Percentiles rank a stretch among this genome's conserved stretches.
These are phyloP conservation scores for Intubia oerlemansii DNA, from an alignment of 2,329 filamentous ascomycete species.

Conservation along the genomic window DNA sequence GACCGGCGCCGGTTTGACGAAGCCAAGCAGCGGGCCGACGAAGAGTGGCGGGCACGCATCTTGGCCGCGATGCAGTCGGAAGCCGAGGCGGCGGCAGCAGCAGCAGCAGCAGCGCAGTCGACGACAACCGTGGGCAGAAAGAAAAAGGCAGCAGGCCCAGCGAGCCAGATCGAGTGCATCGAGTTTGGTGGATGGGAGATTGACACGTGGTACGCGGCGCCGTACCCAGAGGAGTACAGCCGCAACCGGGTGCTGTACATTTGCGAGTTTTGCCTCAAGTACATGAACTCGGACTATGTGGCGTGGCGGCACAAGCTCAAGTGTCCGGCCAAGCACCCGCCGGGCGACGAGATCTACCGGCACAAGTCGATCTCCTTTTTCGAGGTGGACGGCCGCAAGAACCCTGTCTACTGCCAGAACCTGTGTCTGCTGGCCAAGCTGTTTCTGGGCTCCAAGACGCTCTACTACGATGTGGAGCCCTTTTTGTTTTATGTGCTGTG, in stretches of 20 bases:
- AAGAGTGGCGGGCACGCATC: conserved; percentile 59
- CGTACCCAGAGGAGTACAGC: conserved; percentile 96
- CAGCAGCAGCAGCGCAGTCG: conserved; percentile 11
- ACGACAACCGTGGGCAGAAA: conserved; percentile 19
- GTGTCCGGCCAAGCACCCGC: conserved; percentile 88
- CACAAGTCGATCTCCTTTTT: conserved; percentile 85
- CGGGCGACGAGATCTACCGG: conserved; percentile 93
- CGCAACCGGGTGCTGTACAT: conserved; percentile 94
- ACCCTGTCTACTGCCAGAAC: conserved; percentile 97
- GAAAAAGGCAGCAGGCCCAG: conserved; percentile 61
- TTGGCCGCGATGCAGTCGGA: conserved; percentile 41
- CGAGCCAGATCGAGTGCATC: conserved; percentile 96
- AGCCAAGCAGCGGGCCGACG: conserved; percentile 76
- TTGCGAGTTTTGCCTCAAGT: conserved; percentile 97
- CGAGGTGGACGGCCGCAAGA: conserved; percentile 90
- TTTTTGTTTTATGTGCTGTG: conserved; percentile 96
- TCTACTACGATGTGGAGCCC: conserved; percentile 95
- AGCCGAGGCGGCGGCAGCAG: conserved; percentile 35
- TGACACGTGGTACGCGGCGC: conserved; percentile 96
- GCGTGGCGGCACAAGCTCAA: conserved; percentile 96
- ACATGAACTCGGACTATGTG: conserved; percentile 98
- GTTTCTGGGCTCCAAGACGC: conserved; percentile 93
- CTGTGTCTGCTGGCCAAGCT: conserved; percentile 88
- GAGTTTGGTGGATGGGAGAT: conserved; percentile 97
- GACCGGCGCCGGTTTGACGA: conserved; percentile 79